A percentile compares a stretch with the other conserved stretches of the same genome.
Conservation (phyloP, 257 asterid genomes). For the Fraxinus americana region DNA sequence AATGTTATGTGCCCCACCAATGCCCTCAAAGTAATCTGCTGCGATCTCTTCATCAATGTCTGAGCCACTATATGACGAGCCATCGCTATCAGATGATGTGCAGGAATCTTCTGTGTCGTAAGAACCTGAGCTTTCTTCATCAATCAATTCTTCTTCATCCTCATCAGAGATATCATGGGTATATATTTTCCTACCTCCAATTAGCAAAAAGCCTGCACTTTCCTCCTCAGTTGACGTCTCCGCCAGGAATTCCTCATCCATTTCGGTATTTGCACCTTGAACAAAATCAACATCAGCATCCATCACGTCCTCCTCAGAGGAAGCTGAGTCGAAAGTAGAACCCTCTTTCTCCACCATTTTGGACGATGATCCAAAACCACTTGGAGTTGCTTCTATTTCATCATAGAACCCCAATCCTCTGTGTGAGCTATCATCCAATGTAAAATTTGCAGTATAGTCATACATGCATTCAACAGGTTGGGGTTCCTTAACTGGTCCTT, state of each 20-base stretch:
- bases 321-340: slow-evolving; percentile 39
- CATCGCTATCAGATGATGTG: slow-evolving; percentile 53
- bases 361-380: slow-evolving; percentile 46
- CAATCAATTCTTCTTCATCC: slow-evolving; percentile 47
- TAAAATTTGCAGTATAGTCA: slow-evolving; percentile 62
- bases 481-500: slow-evolving; percentile 45
- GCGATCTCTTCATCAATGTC: slow-evolving; percentile 88
- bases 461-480: slow-evolving; percentile 46
- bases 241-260: slow-evolving; percentile 37
- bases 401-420: slow-evolving; percentile 75
- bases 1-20: slow-evolving; percentile 52
- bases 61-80: slow-evolving; percentile 57
- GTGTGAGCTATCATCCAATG: slow-evolving; percentile 63
- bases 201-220: slow-evolving; percentile 65
- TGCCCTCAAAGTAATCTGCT: slow-evolving; percentile 84
- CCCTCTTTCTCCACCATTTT: slow-evolving; percentile 52
- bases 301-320: slow-evolving; percentile 46
- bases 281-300: slow-evolving; percentile 31
- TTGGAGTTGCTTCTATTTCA: slow-evolving; percentile 43
- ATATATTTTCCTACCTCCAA: slow-evolving; percentile 82
- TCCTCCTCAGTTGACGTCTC: slow-evolving; percentile 42
- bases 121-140: slow-evolving; percentile 56
- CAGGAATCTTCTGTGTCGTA: slow-evolving; percentile 55
- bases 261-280: slow-evolving; percentile 31
- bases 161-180: slow-evolving; percentile 67